Conservation (phyloP, 768 basidiomycete genomes). For the Leucosporidium yakuticum region DNA sequence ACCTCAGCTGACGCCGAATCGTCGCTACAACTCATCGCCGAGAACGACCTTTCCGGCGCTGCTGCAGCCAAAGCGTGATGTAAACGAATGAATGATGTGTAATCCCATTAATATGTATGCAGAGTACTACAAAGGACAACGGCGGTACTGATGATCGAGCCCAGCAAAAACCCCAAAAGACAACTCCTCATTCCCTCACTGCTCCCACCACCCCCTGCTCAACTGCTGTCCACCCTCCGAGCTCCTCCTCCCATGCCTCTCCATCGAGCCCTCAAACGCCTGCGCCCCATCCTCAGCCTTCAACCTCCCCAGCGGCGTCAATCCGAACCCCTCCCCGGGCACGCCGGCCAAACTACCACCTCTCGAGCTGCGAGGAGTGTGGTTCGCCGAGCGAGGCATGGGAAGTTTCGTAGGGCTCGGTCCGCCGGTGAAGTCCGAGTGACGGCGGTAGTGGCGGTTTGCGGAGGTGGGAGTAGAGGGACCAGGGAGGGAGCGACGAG, state of each 20-base stretch:
- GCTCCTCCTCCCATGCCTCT: background rate
- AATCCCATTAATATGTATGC: too few species aligned
- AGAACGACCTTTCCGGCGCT: too few species aligned
- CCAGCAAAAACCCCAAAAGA: background rate
- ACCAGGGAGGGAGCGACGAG: too few species aligned
- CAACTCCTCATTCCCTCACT: background rate
- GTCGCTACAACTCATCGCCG: too few species aligned
- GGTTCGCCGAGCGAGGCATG: background rate
- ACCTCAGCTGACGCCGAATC: too few species aligned
- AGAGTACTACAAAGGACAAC: too few species aligned
- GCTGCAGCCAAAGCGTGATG: too few species aligned
- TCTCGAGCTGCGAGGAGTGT: background rate
- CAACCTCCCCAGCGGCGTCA: background rate
- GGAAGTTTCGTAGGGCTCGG: background rate
- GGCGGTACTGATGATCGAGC: too few species aligned
- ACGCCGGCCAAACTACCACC: background rate
- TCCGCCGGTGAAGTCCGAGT: background rate
- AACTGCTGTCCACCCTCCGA: background rate
- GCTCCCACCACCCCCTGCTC: constrained; percentile 2
- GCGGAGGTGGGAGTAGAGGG: background rate
- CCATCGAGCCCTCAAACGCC: background rate
- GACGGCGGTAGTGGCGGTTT: background rate
- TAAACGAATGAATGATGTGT: too few species aligned
- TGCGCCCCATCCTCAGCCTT: background rate
- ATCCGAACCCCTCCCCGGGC: background rate